Evolutionary conservation across 768 basidiomycete genomes (phyloP).

Genomic region (Kwoniella newhampshirensis): DNA sequence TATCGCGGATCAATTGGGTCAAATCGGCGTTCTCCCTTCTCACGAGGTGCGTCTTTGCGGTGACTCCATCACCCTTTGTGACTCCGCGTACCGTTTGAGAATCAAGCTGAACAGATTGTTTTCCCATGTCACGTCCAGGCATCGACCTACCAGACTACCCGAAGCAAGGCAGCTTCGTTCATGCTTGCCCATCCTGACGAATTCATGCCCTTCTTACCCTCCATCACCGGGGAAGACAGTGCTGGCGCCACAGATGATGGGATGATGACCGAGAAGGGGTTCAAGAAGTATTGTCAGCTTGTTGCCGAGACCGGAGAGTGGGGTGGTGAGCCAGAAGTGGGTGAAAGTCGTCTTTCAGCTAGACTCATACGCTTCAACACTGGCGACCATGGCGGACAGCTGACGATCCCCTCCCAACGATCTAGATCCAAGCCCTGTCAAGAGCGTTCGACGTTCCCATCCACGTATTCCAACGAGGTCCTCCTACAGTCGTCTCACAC

Average conservation of each 20-base stretch:
- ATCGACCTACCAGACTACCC: slow-evolving; percentile 53
- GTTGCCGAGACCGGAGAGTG: slow-evolving; percentile 84
- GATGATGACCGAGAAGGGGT: slow-evolving; percentile 65
- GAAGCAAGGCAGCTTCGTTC: slow-evolving; percentile 73
- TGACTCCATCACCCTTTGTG: too few species aligned
- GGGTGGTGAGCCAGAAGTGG: slow-evolving; percentile 90
- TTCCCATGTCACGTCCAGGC: slow-evolving; percentile 8
- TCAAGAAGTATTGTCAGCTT: slow-evolving; percentile 70
- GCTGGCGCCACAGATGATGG: slow-evolving; percentile 65
- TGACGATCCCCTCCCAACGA: neutral
- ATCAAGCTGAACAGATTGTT: too few species aligned
- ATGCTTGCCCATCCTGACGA: slow-evolving; percentile 80
- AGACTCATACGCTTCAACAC: too few species aligned
- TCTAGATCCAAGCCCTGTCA: slow-evolving; percentile 75
- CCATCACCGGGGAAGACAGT: slow-evolving; percentile 65
- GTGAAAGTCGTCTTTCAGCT: too few species aligned
- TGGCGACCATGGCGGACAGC: neutral
- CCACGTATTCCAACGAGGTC: slow-evolving; percentile 81
- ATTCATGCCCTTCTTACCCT: slow-evolving; percentile 89
- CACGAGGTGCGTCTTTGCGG: slow-evolving; percentile 35
- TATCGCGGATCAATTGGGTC: slow-evolving; percentile 80
- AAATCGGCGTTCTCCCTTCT: slow-evolving; percentile 67
- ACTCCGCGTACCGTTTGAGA: too few species aligned
- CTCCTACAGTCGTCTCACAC: slow-evolving; percentile 80
- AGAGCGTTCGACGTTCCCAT: slow-evolving; percentile 79